These are phyloP conservation scores for Pulveroboletus sp. DNA, from an alignment of 768 basidiomycete species.

Conservation along the genomic window DNA sequence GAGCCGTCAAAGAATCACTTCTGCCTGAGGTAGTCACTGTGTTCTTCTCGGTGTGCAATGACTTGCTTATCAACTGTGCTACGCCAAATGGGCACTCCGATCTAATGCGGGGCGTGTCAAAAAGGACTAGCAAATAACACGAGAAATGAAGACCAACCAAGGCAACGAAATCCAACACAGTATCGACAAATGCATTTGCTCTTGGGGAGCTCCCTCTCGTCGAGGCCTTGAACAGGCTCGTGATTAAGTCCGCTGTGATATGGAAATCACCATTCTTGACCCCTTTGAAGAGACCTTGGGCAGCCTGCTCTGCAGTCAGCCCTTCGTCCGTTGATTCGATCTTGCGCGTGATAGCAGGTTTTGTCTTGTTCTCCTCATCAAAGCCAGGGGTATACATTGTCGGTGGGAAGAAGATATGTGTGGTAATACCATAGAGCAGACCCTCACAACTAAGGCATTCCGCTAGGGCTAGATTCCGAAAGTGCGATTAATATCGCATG, in stretches of 20 bases:
- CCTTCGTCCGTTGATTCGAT: slow-evolving; percentile 75
- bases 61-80: slow-evolving; percentile 46
- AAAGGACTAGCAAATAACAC: neutral
- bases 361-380: slow-evolving; percentile 70
- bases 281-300: slow-evolving; percentile 59
- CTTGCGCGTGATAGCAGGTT: slow-evolving; percentile 69
- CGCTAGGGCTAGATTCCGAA: slow-evolving; percentile 56
- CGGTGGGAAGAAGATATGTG: slow-evolving; percentile 79
- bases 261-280: slow-evolving; percentile 67
- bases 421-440: slow-evolving; percentile 67
- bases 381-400: slow-evolving; percentile 79
- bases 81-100: slow-evolving; percentile 52
- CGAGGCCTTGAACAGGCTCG: slow-evolving; percentile 61
- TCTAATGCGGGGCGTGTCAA: slow-evolving; percentile 27
- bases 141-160: slow-evolving; percentile 35
- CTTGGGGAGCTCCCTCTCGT: slow-evolving; percentile 58
- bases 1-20: slow-evolving; percentile 40
- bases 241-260: slow-evolving; percentile 69
- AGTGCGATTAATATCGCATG: neutral
- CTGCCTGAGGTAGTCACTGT: slow-evolving; percentile 40
- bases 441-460: slow-evolving; percentile 81
- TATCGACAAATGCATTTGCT: slow-evolving; percentile 58
- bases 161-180: slow-evolving; percentile 37
- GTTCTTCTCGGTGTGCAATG: slow-evolving; percentile 43
- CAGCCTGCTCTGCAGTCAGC: slow-evolving; percentile 59